These are phyloP conservation scores for Dunaliella primolecta DNA, from an alignment of 139 green algal species.

Conservation along the genomic window DNA sequence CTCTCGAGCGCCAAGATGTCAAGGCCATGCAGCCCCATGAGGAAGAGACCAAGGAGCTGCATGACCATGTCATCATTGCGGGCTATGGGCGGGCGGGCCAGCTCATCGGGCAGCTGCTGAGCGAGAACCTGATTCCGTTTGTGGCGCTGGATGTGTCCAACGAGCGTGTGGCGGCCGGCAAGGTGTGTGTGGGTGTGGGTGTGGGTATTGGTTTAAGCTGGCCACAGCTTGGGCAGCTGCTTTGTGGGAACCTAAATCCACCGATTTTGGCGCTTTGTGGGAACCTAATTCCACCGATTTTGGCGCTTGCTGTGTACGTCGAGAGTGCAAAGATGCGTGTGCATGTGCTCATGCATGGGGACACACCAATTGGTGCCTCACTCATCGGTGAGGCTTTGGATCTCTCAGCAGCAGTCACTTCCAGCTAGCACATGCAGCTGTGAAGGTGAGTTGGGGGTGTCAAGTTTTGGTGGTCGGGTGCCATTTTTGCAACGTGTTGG, in stretches of 20 bases:
- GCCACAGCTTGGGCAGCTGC: not conserved
- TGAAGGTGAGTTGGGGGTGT: too few relatives aligned
- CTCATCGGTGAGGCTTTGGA: too few relatives aligned
- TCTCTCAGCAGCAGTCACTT: too few relatives aligned
- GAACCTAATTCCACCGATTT: too few relatives aligned
- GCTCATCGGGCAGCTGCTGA: conserved; percentile 92
- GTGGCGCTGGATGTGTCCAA: conserved; percentile 89
- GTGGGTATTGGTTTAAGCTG: not conserved
- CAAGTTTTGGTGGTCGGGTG: too few relatives aligned
- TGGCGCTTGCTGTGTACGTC: too few relatives aligned
- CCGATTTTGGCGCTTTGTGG: too few relatives aligned
- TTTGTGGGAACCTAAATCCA: not conserved
- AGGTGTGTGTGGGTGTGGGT: conserved; percentile 20
- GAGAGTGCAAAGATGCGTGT: not conserved
- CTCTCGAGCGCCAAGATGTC: conserved; percentile 82
- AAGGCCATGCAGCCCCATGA: conserved; percentile 77
- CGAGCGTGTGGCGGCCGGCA: conserved; percentile 61
- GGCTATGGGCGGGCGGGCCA: conserved; percentile 87
- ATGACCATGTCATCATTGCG: conserved; percentile 90
- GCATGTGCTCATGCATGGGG: not conserved
- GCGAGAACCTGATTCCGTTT: conserved; percentile 94
- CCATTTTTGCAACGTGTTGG: too few relatives aligned
- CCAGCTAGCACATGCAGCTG: too few relatives aligned
- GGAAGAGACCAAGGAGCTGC: conserved; percentile 68
- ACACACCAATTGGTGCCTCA: too few relatives aligned